These are phyloP conservation scores for Yamadazyma aaseri DNA, from an alignment of 1,139 yeast species.

Conservation along the genomic window DNA sequence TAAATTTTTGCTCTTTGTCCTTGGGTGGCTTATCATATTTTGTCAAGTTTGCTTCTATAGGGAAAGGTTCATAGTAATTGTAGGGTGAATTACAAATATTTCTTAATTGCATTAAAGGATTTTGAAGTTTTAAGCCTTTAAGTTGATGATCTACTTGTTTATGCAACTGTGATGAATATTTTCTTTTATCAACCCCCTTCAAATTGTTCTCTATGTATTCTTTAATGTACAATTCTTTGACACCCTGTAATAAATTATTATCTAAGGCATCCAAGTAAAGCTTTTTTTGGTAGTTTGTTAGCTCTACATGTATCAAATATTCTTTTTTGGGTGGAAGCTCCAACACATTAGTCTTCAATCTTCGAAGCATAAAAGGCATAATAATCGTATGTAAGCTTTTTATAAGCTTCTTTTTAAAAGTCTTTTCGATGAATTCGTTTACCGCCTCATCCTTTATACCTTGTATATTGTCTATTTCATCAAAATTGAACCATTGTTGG, in stretches of 20 bases:
- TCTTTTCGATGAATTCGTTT: slow-evolving; percentile 52
- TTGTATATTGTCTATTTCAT: slow-evolving; percentile 44
- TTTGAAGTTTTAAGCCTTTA: slow-evolving; percentile 45
- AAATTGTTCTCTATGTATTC: slow-evolving; percentile 19
- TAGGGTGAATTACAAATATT: slow-evolving; percentile 85
- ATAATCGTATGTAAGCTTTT: slow-evolving; percentile 81
- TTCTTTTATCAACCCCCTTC: slow-evolving; percentile 7
- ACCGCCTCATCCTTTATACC: slow-evolving; percentile 36
- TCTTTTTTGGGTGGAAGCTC: slow-evolving; percentile 86
- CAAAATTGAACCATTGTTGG: slow-evolving; percentile 91
- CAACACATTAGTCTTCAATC: slow-evolving; percentile 74
- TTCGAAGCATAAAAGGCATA: slow-evolving; percentile 80
- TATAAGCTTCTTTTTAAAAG: slow-evolving; percentile 64
- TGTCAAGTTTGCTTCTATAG: slow-evolving; percentile 24
- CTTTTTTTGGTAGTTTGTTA: slow-evolving; percentile 60
- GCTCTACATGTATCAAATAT: slow-evolving; percentile 71
- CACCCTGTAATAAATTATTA: slow-evolving; percentile 40
- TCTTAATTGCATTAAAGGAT: slow-evolving; percentile 78
- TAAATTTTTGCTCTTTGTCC: slow-evolving; percentile 22
- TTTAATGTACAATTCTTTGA: slow-evolving; percentile 18
- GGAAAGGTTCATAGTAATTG: slow-evolving; percentile 76
- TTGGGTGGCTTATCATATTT: slow-evolving; percentile 23
- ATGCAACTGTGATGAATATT: slow-evolving; percentile 8
- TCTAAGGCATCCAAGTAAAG: slow-evolving; percentile 63
- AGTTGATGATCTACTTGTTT: slow-evolving; percentile 19